Evolutionary conservation across 1,284 basidiomycete genomes (phyloP).

Genomic region (Cystobasidium slooffiae): DNA sequence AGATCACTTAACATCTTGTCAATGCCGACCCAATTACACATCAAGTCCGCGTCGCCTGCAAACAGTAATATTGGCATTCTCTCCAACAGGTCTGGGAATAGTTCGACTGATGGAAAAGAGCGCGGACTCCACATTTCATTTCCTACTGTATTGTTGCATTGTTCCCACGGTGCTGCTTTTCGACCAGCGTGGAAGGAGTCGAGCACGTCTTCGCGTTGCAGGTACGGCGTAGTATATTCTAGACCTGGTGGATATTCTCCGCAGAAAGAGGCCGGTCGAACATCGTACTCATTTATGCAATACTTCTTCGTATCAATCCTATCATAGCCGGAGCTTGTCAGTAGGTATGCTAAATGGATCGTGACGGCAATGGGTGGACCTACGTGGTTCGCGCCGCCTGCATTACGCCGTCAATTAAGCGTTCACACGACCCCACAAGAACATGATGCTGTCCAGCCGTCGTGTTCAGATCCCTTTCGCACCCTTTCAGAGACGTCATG

Average conservation of each 20-base stretch:
- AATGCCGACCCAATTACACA: constrained; percentile 92
- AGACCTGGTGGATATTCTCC: constrained; percentile 98
- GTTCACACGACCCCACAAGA: constrained; percentile 68
- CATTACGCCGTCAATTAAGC: constrained; percentile 68
- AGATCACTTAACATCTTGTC: constrained; percentile 81
- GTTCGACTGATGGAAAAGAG: constrained; percentile 72
- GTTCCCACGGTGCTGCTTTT: constrained; percentile 84
- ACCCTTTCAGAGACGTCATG: constrained; percentile 69
- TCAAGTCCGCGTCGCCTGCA: constrained; percentile 67
- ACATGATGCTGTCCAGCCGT: constrained; percentile 63
- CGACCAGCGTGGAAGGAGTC: constrained; percentile 76
- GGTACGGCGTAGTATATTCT: constrained; percentile 72
- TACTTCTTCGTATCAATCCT: constrained; percentile 72
- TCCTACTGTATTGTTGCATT: constrained; percentile 69
- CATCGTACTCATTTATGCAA: constrained; percentile 94
- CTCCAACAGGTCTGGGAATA: constrained; percentile 78
- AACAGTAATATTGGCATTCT: constrained; percentile 61
- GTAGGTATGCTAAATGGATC: background rate
- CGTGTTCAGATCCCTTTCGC: constrained; percentile 61
- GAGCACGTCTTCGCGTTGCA: constrained; percentile 71
- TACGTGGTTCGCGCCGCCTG: constrained; percentile 67
- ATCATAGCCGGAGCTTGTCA: constrained; percentile 20
- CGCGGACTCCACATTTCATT: constrained; percentile 65
- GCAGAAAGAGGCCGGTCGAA: constrained; percentile 91
- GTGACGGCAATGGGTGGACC: constrained; percentile 53